phyloP scores from a whole-genome alignment of 768 basidiomycete species.

The Exsudoporus frostii region DNA sequence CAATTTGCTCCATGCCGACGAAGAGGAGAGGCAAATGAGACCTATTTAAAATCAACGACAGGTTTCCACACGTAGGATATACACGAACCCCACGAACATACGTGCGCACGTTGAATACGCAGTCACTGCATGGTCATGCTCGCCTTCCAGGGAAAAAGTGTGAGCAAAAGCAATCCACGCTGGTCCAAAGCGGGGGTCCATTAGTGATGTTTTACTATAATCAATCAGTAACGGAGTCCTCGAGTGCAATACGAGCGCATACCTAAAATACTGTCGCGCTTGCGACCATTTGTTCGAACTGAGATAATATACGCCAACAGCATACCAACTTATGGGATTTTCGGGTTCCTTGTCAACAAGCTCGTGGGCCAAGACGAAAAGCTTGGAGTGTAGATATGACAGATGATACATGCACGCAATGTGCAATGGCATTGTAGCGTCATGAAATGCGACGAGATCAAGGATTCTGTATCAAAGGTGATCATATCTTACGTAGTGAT shows the following conservation, averaged over 20 bases:
- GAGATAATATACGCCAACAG: constrained; percentile 97
- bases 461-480: constrained; percentile 60
- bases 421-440: constrained; percentile 87
- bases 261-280: constrained; percentile 95
- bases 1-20: constrained; percentile 98
- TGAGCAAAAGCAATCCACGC: constrained; percentile 99
- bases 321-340: constrained; percentile 94
- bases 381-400: constrained; percentile 82
- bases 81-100: constrained; percentile 84
- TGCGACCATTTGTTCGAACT: constrained; percentile 83
- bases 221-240: constrained; percentile 6
- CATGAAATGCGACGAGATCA: constrained; percentile 79
- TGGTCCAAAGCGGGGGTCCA: constrained; percentile 94
- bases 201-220: constrained; percentile 86
- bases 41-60: constrained; percentile 42
- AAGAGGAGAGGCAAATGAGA: constrained; percentile 94
- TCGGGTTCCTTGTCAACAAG: constrained; percentile 94
- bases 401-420: constrained; percentile 99
- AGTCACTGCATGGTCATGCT: constrained; percentile 97
- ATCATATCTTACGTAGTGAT: neutral
- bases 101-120: constrained; percentile 96
- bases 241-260: constrained; percentile 11
- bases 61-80: neutral
- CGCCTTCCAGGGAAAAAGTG: constrained; percentile 94
- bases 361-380: constrained; percentile 96